phyloP scores from a whole-genome alignment of 140 eudicot genomes.

The Anethum foeniculum region DNA sequence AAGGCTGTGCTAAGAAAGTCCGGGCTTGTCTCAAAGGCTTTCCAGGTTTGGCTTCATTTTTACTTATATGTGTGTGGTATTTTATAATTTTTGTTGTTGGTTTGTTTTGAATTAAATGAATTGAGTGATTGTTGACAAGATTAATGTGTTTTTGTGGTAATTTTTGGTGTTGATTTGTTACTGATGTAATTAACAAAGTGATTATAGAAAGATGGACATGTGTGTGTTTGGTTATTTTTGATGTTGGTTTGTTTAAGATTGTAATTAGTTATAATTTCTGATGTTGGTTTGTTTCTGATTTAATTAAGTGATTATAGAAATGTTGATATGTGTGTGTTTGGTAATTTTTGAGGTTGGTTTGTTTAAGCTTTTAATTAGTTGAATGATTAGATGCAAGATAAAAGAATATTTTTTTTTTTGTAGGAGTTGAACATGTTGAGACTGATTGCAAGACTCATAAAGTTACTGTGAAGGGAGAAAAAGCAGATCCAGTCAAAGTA shows the following conservation, averaged over 20 bases:
- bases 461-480: slow-evolving; percentile 62
- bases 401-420: neutral
- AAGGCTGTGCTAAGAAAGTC: slow-evolving; percentile 94
- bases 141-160: neutral
- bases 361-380: neutral
- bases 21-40: slow-evolving; percentile 76
- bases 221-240: neutral
- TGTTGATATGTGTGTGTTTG: neutral
- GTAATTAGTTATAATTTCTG: too few species aligned
- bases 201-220: neutral
- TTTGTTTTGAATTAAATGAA: neutral
- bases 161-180: neutral
- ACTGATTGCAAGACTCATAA: slow-evolving; percentile 62
- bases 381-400: neutral
- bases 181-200: neutral
- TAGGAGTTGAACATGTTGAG: slow-evolving; percentile 77
- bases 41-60: slow-evolving; percentile 33
- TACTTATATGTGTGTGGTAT: neutral
- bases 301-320: neutral
- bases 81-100: neutral
- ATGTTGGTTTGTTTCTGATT: neutral
- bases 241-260: neutral
- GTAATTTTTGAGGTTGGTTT: neutral
- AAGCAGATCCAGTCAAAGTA: slow-evolving; percentile 70
- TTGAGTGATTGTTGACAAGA: neutral